Conservation (phyloP, 768 basidiomycete species). For the Sporobolomyces phaffii region DNA sequence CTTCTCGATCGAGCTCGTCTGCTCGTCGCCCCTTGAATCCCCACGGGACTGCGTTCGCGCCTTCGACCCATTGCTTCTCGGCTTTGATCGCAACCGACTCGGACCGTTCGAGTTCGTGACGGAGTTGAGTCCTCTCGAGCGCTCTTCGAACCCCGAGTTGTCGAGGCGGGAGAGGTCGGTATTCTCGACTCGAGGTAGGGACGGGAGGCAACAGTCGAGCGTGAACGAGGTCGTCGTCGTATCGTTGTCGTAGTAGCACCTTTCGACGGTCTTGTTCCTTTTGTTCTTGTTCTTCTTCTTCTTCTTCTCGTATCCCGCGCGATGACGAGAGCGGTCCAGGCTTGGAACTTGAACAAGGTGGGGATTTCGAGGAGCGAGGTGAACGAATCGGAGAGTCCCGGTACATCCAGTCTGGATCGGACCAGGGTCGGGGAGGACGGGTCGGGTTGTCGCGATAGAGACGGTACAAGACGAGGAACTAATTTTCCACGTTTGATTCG, state of each 20-base stretch:
- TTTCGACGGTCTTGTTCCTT: no score
- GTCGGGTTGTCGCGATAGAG: constrained; percentile 1
- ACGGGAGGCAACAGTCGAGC: no score
- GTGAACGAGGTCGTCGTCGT: no score
- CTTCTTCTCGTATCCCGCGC: background rate
- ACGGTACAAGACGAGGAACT: background rate
- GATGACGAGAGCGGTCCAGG: background rate
- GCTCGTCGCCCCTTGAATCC: background rate
- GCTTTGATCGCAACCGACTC: background rate
- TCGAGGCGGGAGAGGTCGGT: background rate
- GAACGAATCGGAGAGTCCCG: background rate
- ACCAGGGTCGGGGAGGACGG: background rate
- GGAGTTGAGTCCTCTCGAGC: background rate
- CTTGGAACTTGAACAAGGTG: no score
- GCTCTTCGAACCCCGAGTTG: background rate
- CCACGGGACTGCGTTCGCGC: background rate
- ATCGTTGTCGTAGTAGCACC: no score
- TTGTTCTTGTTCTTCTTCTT: no score
- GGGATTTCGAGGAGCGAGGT: background rate
- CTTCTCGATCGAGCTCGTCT: no score
- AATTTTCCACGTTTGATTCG: background rate
- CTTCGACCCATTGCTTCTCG: background rate
- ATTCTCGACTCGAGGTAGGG: no score
- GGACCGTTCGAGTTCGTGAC: background rate
- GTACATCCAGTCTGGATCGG: constrained; percentile 6